These are phyloP conservation scores for Yamadazyma jaroonii DNA, from an alignment of 1,139 yeast genomes.

Conservation along the genomic window DNA sequence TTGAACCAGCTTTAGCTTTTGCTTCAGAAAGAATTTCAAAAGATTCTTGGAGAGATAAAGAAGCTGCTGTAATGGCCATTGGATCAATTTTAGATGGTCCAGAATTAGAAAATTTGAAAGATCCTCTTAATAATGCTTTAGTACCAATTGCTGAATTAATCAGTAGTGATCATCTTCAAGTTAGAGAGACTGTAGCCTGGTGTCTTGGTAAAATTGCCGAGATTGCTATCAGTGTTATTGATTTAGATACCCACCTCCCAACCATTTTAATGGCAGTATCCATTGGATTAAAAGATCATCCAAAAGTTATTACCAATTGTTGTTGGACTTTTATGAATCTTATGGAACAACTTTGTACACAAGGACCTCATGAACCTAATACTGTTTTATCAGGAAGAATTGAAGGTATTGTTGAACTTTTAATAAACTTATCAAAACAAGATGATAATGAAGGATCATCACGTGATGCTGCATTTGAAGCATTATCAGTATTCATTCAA, in stretches of 20 bases:
- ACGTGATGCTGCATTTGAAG: constrained; percentile 96
- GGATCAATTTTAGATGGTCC: constrained; percentile 98
- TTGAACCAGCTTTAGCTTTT: constrained; percentile 78
- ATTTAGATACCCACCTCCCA: constrained; percentile 61
- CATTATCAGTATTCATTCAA: constrained; percentile 77
- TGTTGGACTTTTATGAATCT: constrained; percentile 96
- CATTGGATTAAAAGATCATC: constrained; percentile 80
- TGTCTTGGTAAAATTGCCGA: constrained; percentile 96
- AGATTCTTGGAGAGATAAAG: constrained; percentile 77
- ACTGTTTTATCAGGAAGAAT: constrained; percentile 76
- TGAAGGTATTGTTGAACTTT: constrained; percentile 62
- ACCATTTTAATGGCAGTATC: constrained; percentile 69
- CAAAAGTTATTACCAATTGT: constrained; percentile 91
- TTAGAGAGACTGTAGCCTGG: constrained; percentile 97
- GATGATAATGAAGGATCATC: constrained; percentile 80
- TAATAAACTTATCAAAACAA: constrained; percentile 66
- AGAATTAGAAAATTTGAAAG: constrained; percentile 65
- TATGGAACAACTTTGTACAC: constrained; percentile 74
- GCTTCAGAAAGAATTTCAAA: constrained; percentile 71
- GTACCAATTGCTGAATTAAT: constrained; percentile 73
- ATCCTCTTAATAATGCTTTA: constrained; percentile 75
- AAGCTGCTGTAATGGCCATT: constrained; percentile 98
- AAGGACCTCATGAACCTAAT: constrained; percentile 51
- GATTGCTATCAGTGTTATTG: constrained; percentile 74
- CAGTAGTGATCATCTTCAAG: constrained; percentile 73